Percentiles rank a stretch among this genome's conserved stretches.
Evolutionary conservation across 169 alveolate genomes (phyloP).

Genomic region (Besnoitia besnoiti): DNA sequence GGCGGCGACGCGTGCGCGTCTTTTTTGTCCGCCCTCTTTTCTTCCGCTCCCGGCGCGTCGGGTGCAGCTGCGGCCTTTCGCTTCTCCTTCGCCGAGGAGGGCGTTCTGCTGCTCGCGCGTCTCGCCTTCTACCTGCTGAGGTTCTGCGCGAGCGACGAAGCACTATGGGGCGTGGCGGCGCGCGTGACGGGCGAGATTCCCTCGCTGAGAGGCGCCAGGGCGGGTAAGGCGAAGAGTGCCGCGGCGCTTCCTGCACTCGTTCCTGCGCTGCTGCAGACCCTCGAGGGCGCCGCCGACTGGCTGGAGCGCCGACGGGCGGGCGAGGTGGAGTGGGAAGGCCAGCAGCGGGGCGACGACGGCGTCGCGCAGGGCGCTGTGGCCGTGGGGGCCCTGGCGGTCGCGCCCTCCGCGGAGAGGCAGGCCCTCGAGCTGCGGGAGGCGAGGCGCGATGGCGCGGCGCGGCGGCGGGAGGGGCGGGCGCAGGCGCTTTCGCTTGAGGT

Average conservation of each 20-base stretch:
- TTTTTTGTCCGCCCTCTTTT: not conserved
- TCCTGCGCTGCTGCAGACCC: not conserved
- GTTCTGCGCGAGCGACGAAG: not conserved
- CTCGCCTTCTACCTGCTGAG: not conserved
- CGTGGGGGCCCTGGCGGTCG: too few relatives aligned
- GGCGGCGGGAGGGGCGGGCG: not conserved
- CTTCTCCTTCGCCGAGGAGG: not conserved
- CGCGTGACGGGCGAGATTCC: not conserved
- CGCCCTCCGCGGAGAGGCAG: not conserved
- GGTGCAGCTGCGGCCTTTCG: not conserved
- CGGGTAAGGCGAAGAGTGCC: not conserved
- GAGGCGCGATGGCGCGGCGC: not conserved
- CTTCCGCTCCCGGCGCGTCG: not conserved
- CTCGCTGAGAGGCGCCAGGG: not conserved
- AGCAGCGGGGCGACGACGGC: not conserved
- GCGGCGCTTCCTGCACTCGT: not conserved
- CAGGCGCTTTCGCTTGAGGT: not conserved
- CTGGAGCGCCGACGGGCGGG: not conserved
- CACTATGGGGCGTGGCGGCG: not conserved
- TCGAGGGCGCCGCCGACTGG: slow-evolving; percentile 28
- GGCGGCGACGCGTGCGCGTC: not conserved
- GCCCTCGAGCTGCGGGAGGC: not conserved
- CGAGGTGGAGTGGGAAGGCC: not conserved
- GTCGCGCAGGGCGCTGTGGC: not conserved
- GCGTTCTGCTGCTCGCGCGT: not conserved